Evolutionary conservation across 495 filamentous ascomycete genomes (phyloP).

Genomic region (Talaromyces trachyspermus): DNA sequence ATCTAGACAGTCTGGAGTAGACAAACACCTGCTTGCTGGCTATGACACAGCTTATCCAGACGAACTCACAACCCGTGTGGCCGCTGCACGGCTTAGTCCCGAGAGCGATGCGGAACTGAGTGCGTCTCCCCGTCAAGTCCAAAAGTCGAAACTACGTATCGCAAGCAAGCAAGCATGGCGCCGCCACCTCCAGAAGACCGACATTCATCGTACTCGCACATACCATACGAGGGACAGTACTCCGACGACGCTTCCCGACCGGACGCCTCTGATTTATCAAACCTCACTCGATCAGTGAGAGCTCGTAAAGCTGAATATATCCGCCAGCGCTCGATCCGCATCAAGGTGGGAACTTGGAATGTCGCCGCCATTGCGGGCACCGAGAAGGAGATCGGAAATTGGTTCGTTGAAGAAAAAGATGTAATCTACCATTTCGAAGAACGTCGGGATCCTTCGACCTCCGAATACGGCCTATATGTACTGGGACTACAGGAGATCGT

Average conservation of each 20-base stretch:
- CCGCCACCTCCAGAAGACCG: neutral
- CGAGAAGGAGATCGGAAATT: conserved; percentile 75
- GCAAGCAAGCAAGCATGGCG: no score
- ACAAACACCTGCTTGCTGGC: neutral
- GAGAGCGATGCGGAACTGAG: no score
- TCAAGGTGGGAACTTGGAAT: conserved; percentile 95
- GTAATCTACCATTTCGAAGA: conserved; percentile 4
- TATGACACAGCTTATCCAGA: neutral
- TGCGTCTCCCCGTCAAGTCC: no score
- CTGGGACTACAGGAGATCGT: conserved; percentile 89
- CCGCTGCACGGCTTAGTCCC: neutral
- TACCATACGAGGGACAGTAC: neutral
- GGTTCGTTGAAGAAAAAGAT: conserved; percentile 76
- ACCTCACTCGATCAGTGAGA: conserved; percentile 54
- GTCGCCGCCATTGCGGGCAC: conserved; percentile 75
- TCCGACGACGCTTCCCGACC: conserved; percentile 4
- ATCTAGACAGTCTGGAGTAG: neutral
- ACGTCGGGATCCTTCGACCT: neutral
- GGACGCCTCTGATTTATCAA: conserved; percentile 26
- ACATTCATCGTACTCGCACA: neutral
- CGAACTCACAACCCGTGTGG: neutral
- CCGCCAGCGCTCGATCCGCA: conserved; percentile 55
- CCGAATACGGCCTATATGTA: conserved; percentile 77
- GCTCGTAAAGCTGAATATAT: conserved; percentile 73
- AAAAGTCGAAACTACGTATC: no score